Conservation (phyloP, 139 green algal species). For the Tetraselmis striata region DNA sequence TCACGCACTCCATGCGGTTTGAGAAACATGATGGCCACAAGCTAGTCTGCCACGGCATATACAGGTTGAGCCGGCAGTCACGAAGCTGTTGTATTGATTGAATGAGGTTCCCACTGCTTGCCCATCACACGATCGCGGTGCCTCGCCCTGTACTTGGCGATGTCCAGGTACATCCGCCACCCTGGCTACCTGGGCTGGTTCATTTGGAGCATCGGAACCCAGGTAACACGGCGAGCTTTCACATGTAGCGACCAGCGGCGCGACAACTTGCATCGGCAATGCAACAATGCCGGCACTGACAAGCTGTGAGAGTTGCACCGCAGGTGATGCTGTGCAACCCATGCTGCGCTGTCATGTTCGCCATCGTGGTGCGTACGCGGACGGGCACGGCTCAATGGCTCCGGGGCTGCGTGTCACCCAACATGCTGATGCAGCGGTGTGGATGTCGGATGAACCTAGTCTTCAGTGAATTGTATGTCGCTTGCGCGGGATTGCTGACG, state of each 20-base stretch:
- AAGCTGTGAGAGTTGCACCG: too few species aligned
- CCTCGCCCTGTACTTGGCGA: not conserved
- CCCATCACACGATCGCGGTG: not conserved
- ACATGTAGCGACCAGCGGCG: too few species aligned
- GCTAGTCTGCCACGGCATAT: conserved; percentile 55
- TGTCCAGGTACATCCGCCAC: conserved; percentile 64
- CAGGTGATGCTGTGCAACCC: conserved; percentile 77
- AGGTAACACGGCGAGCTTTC: too few species aligned
- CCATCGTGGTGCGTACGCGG: conserved; percentile 28
- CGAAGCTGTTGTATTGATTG: too few species aligned
- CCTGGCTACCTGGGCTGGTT: conserved; percentile 87
- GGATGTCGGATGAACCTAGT: too few species aligned
- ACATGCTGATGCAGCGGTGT: too few species aligned
- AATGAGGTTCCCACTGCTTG: not conserved
- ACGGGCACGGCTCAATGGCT: too few species aligned
- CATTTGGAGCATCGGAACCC: conserved; percentile 74
- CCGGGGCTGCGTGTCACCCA: too few species aligned
- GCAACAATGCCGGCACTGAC: too few species aligned
- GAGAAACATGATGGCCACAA: conserved; percentile 30
- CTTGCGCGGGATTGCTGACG: too few species aligned
- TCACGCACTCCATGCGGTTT: conserved; percentile 64
- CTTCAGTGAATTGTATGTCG: too few species aligned
- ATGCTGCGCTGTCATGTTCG: conserved; percentile 42
- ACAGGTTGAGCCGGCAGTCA: conserved; percentile 30
- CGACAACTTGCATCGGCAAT: too few species aligned